Evolutionary conservation across 495 filamentous ascomycete genomes (phyloP).

Genomic region (Penicillium bialowiezense): DNA sequence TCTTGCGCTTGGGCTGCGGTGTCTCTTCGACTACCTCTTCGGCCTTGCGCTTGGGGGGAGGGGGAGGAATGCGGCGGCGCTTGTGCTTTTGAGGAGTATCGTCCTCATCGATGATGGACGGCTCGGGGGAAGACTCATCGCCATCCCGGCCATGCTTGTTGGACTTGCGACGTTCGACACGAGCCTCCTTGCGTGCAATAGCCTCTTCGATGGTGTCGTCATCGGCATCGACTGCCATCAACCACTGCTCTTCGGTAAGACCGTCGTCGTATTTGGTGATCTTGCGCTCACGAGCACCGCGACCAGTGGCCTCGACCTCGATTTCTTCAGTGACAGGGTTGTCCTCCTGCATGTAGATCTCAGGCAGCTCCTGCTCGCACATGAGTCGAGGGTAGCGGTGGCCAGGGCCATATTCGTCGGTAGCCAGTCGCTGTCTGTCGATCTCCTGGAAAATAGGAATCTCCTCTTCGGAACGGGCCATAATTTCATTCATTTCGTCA

Average conservation of each 20-base stretch:
- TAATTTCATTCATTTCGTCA: constrained; percentile 89
- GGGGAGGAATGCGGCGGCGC: constrained; percentile 74
- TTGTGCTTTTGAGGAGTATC: constrained; percentile 66
- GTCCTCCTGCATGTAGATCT: constrained; percentile 87
- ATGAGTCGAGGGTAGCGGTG: constrained; percentile 73
- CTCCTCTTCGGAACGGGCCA: constrained; percentile 75
- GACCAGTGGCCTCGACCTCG: constrained; percentile 72
- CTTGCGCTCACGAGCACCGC: constrained; percentile 91
- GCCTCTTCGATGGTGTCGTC: constrained; percentile 93
- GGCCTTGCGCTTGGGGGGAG: constrained; percentile 75
- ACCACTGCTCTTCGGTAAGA: constrained; percentile 96
- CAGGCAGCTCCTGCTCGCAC: constrained; percentile 83
- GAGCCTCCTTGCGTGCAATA: constrained; percentile 82
- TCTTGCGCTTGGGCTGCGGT: constrained; percentile 77
- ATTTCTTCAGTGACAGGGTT: constrained; percentile 78
- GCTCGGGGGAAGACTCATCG: constrained; percentile 72
- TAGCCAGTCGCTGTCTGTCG: constrained; percentile 67
- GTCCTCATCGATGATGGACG: constrained; percentile 73
- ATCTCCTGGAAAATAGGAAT: constrained; percentile 67
- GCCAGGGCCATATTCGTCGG: constrained; percentile 65
- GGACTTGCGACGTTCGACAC: constrained; percentile 70
- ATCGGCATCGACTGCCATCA: constrained; percentile 87
- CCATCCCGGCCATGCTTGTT: constrained; percentile 52
- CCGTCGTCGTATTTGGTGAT: constrained; percentile 95
- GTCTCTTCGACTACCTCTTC: constrained; percentile 75